Conservation (phyloP, 2,329 filamentous ascomycete species). For the Pseudocercospora pini-densiflorae region DNA sequence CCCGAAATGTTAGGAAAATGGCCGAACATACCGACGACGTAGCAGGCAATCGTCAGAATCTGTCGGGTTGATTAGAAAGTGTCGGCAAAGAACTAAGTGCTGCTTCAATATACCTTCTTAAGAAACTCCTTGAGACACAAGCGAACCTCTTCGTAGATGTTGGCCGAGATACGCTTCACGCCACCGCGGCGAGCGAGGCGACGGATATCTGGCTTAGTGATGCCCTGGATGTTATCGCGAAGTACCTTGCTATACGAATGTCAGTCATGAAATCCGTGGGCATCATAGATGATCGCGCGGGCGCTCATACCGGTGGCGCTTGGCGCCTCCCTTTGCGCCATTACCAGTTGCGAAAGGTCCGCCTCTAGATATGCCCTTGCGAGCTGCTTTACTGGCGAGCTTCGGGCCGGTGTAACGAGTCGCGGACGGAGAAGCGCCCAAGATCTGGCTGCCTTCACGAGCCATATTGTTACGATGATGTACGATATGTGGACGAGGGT, state of each 20-base stretch:
- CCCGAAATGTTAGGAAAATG: too few relatives aligned
- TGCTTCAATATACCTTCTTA: constrained; percentile 54
- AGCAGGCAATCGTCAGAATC: constrained; percentile 4
- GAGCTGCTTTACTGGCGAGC: not conserved
- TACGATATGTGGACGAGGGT: not conserved
- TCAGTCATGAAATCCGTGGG: not conserved
- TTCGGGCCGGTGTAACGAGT: not conserved
- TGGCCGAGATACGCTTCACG: constrained; percentile 70
- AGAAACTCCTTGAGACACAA: constrained; percentile 59
- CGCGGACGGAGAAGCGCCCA: not conserved
- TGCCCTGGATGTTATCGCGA: constrained; percentile 97
- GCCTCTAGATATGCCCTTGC: not conserved
- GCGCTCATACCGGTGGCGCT: constrained; percentile 15
- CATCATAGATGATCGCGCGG: not conserved
- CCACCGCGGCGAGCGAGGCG: constrained; percentile 76
- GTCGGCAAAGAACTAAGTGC: too few relatives aligned
- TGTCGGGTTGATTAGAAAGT: not conserved
- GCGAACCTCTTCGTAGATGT: constrained; percentile 67
- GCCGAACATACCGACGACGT: constrained; percentile 4
- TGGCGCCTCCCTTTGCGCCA: not conserved
- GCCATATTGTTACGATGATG: not conserved
- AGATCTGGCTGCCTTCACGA: not conserved
- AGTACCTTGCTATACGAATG: constrained; percentile 80
- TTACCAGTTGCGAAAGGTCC: not conserved
- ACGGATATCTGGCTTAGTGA: constrained; percentile 73